Percentiles rank a stretch among this genome's conserved stretches.
Conservation (phyloP, 768 basidiomycete genomes). For the Rhodotorula babjevae region DNA sequence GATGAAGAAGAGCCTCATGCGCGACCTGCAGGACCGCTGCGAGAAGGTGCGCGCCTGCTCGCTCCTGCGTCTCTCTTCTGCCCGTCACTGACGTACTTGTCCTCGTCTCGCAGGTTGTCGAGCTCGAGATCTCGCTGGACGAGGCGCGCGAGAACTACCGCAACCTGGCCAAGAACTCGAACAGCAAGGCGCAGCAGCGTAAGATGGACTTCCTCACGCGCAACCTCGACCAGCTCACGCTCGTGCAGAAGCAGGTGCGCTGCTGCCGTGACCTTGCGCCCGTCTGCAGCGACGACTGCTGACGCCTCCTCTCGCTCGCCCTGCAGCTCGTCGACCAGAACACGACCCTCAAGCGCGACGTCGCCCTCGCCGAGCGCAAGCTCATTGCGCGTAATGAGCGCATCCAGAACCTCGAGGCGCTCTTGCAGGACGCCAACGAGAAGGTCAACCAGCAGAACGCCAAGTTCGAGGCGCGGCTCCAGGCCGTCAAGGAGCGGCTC, state of each 20-base stretch:
- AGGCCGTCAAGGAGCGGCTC: slow-evolving; percentile 82
- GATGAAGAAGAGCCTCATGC: slow-evolving; percentile 97
- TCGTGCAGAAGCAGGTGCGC: slow-evolving; percentile 91
- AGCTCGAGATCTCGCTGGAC: slow-evolving; percentile 96
- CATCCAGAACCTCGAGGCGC: slow-evolving; percentile 89
- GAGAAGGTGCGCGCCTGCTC: slow-evolving; percentile 68
- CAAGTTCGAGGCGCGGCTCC: slow-evolving; percentile 89
- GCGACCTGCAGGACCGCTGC: slow-evolving; percentile 96
- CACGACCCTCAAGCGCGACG: slow-evolving; percentile 92
- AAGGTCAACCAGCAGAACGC: slow-evolving; percentile 86
- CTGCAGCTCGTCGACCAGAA: slow-evolving; percentile 94
- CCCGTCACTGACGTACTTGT: too few relatives aligned
- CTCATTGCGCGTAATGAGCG: slow-evolving; percentile 92
- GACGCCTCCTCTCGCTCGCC: neutral
- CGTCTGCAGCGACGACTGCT: neutral
- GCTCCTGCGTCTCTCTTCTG: neutral
- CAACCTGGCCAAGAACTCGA: slow-evolving; percentile 95
- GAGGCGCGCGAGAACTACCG: slow-evolving; percentile 99
- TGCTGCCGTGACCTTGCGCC: neutral
- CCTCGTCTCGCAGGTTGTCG: slow-evolving; percentile 96
- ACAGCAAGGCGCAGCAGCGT: slow-evolving; percentile 96
- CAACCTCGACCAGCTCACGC: slow-evolving; percentile 87
- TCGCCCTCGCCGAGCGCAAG: slow-evolving; percentile 93
- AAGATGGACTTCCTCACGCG: slow-evolving; percentile 98
- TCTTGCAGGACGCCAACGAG: slow-evolving; percentile 89